Percentiles rank a stretch among this genome's conserved stretches.
phyloP scores from a whole-genome alignment of 768 basidiomycete genomes.

The Mycena haematopus region DNA sequence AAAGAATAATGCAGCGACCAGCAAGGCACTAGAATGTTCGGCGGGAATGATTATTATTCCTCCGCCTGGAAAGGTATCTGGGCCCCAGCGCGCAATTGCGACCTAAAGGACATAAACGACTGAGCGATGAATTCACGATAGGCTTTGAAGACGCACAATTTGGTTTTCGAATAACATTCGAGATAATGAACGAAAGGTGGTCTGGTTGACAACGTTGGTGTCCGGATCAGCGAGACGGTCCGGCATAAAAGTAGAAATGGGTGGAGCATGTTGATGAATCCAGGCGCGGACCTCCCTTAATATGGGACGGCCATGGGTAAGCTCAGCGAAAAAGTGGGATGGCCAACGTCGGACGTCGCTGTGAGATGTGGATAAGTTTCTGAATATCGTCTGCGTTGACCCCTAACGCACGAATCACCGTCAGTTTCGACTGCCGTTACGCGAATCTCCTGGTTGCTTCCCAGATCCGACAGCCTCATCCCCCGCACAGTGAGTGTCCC shows the following conservation, averaged over 20 bases:
- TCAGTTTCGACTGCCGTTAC: slow-evolving; percentile 74
- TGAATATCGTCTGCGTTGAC: slow-evolving; percentile 25
- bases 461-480: slow-evolving; percentile 53
- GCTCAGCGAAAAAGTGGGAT: slow-evolving; percentile 50
- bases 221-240: slow-evolving; percentile 60
- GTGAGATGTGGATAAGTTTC: slow-evolving; percentile 23
- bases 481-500: slow-evolving; percentile 60
- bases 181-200: slow-evolving; percentile 61
- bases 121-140: background rate
- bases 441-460: slow-evolving; percentile 56
- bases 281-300: slow-evolving; percentile 57
- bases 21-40: slow-evolving; percentile 55
- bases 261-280: slow-evolving; percentile 52
- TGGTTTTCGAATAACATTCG: slow-evolving; percentile 57
- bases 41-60: slow-evolving; percentile 62
- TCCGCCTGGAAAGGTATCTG: slow-evolving; percentile 50
- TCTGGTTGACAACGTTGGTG: slow-evolving; percentile 55
- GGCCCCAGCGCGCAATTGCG: slow-evolving; percentile 59
- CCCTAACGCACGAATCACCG: slow-evolving; percentile 63
- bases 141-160: slow-evolving; percentile 46
- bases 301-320: slow-evolving; percentile 48
- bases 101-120: slow-evolving; percentile 41
- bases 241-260: slow-evolving; percentile 69
- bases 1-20: slow-evolving; percentile 59
- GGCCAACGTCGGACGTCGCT: slow-evolving; percentile 67